A percentile compares a stretch with the other conserved stretches of the same genome.
Evolutionary conservation across 2,329 filamentous ascomycete genomes (phyloP).

Genomic region (Endothia cerciana): DNA sequence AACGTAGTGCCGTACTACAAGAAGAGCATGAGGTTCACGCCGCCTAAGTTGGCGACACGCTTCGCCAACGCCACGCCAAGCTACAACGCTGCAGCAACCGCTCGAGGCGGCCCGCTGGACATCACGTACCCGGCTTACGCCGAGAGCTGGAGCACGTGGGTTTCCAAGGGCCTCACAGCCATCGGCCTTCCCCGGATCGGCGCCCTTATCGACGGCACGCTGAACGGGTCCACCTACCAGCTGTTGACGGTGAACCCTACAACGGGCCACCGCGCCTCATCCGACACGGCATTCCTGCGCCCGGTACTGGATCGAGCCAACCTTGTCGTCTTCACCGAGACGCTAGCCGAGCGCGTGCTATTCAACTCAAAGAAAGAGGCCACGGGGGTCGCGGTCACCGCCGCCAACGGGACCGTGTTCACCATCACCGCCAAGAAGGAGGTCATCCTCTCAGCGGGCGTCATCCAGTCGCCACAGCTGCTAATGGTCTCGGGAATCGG

Average conservation of each 20-base stretch:
- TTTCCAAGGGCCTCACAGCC: slow-evolving; percentile 5
- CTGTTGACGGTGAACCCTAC: slow-evolving; percentile 5
- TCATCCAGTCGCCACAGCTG: slow-evolving; percentile 46
- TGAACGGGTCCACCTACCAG: slow-evolving; percentile 6
- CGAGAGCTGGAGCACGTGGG: slow-evolving; percentile 21
- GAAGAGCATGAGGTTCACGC: slow-evolving; percentile 17
- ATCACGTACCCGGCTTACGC: slow-evolving; percentile 5
- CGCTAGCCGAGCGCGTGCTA: slow-evolving; percentile 13
- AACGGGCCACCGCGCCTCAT: background rate
- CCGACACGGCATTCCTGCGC: slow-evolving; percentile 12
- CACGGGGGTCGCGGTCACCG: slow-evolving; percentile 10
- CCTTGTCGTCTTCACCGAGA: slow-evolving; percentile 13
- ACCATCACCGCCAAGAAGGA: slow-evolving; percentile 34
- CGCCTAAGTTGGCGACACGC: slow-evolving; percentile 4
- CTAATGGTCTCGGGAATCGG: slow-evolving; percentile 34
- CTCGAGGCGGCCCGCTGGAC: background rate
- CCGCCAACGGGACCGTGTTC: slow-evolving; percentile 2
- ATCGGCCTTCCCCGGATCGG: slow-evolving; percentile 6
- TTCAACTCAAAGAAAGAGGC: slow-evolving; percentile 19
- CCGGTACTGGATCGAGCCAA: slow-evolving; percentile 1
- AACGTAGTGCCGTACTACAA: slow-evolving; percentile 21
- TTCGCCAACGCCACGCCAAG: slow-evolving; percentile 15
- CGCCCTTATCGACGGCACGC: slow-evolving; percentile 8
- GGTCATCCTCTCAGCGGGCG: slow-evolving; percentile 48
- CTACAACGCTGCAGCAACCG: background rate